Percentiles rank a stretch among this genome's conserved stretches.
phyloP scores from a whole-genome alignment of 169 alveolate genomes.

The Toxoplasma gondii region DNA sequence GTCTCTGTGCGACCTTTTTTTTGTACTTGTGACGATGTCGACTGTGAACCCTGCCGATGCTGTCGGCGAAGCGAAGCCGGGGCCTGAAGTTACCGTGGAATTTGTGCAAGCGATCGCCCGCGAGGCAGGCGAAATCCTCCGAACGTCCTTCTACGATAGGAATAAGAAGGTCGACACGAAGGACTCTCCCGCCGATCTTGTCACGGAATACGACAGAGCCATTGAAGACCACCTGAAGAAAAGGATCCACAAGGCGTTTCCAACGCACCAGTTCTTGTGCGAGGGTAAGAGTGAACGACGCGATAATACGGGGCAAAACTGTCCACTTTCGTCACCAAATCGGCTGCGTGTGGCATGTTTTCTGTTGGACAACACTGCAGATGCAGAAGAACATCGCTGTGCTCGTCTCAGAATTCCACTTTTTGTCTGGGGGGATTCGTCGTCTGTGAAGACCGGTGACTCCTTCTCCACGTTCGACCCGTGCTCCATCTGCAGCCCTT shows the following conservation, averaged over 20 bases:
- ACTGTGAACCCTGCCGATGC: background rate
- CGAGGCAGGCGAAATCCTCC: background rate
- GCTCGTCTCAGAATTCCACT: too few relatives aligned
- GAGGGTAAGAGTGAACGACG: background rate
- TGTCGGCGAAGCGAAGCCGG: background rate
- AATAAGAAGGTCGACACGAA: conserved; percentile 1
- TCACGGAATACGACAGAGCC: conserved; percentile 24
- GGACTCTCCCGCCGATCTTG: conserved; percentile 45
- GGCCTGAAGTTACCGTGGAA: background rate
- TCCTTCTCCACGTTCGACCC: too few relatives aligned
- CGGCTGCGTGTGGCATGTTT: too few relatives aligned
- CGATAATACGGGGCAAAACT: background rate
- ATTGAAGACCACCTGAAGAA: conserved; percentile 13
- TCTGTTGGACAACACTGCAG: too few relatives aligned
- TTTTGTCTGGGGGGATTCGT: too few relatives aligned
- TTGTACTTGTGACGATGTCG: background rate
- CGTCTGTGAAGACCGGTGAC: too few relatives aligned
- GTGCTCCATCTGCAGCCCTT: too few relatives aligned
- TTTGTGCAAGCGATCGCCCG: background rate
- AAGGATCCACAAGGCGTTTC: background rate
- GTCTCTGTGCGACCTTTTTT: background rate
- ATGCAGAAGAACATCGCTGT: too few relatives aligned
- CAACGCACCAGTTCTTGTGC: conserved; percentile 26
- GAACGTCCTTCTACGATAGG: background rate
- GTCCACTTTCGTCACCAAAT: background rate